phyloP scores from a whole-genome alignment of 2,329 filamentous ascomycete species.

The Sordariomycetes sp. region DNA sequence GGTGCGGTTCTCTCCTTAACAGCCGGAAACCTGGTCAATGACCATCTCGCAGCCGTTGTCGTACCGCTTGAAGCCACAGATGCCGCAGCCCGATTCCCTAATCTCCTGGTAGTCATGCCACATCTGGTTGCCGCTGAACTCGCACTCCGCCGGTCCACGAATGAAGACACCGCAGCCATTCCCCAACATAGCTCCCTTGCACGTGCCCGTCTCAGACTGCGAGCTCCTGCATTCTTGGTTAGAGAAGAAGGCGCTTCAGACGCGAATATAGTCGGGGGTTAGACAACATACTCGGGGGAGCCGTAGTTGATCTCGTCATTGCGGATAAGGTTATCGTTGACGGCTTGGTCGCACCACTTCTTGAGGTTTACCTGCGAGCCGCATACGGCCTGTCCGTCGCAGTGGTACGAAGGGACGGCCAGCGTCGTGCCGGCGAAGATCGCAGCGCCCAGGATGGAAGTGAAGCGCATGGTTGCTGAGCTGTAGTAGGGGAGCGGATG shows the following conservation, averaged over 20 bases:
- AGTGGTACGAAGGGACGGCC: neutral
- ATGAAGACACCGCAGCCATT: neutral
- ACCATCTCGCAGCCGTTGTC: neutral
- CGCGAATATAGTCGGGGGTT: no score
- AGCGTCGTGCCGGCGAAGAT: neutral
- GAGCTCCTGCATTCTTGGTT: neutral
- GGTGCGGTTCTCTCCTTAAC: no score
- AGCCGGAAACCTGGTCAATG: neutral
- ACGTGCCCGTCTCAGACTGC: neutral
- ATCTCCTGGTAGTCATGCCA: neutral
- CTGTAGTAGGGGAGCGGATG: no score
- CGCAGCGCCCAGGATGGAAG: neutral
- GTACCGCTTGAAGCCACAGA: neutral
- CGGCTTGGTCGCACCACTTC: neutral
- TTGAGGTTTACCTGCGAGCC: neutral
- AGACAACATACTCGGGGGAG: neutral
- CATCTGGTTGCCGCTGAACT: neutral
- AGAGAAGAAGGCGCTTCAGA: no score
- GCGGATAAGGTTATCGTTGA: neutral
- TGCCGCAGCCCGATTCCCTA: neutral
- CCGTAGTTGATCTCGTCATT: neutral
- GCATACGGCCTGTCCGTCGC: neutral
- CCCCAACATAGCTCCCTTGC: neutral
- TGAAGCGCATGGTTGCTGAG: neutral
- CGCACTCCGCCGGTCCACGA: neutral